phyloP scores from a whole-genome alignment of 2,329 filamentous ascomycete genomes.

The Hypomyces rosellus region DNA sequence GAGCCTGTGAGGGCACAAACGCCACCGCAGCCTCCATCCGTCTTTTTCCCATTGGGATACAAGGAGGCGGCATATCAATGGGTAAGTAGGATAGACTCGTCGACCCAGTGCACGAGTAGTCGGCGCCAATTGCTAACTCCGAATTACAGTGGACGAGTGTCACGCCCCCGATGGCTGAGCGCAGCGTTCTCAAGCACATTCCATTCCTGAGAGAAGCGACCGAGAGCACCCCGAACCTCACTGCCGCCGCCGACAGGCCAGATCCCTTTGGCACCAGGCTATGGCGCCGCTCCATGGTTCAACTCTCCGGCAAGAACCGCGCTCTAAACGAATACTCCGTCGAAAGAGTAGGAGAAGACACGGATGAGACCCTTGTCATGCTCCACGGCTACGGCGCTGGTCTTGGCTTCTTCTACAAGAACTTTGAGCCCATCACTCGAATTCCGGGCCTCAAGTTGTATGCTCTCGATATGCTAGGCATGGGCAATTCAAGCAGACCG shows the following conservation, averaged over 20 bases:
- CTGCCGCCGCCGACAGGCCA: slow-evolving; percentile 38
- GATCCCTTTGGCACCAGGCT: slow-evolving; percentile 80
- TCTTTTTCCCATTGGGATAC: slow-evolving; percentile 79
- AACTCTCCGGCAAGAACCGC: slow-evolving; percentile 77
- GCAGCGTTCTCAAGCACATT: slow-evolving; percentile 78
- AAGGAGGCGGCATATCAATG: slow-evolving; percentile 90
- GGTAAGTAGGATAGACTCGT: slow-evolving; percentile 45
- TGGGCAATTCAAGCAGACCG: slow-evolving; percentile 83
- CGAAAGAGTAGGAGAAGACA: slow-evolving; percentile 70
- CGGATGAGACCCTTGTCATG: slow-evolving; percentile 86
- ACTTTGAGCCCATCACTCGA: slow-evolving; percentile 82
- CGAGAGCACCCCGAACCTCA: slow-evolving; percentile 52
- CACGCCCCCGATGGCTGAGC: slow-evolving; percentile 78
- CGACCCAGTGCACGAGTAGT: neutral
- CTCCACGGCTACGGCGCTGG: slow-evolving; percentile 95
- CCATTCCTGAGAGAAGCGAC: slow-evolving; percentile 74
- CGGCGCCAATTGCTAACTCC: slow-evolving; percentile 6
- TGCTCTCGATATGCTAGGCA: slow-evolving; percentile 89
- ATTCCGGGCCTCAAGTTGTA: slow-evolving; percentile 80
- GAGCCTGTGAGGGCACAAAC: slow-evolving; percentile 21
- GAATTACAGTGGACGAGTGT: slow-evolving; percentile 70
- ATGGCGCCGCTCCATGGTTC: slow-evolving; percentile 82
- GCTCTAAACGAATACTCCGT: slow-evolving; percentile 90
- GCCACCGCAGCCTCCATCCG: slow-evolving; percentile 23
- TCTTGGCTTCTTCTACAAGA: slow-evolving; percentile 96